Evolutionary conservation across 352 stramenopile species (phyloP), one percentile per base, ranked within the genome.

Genomic region (Phytophthora pluvialis): DNA sequence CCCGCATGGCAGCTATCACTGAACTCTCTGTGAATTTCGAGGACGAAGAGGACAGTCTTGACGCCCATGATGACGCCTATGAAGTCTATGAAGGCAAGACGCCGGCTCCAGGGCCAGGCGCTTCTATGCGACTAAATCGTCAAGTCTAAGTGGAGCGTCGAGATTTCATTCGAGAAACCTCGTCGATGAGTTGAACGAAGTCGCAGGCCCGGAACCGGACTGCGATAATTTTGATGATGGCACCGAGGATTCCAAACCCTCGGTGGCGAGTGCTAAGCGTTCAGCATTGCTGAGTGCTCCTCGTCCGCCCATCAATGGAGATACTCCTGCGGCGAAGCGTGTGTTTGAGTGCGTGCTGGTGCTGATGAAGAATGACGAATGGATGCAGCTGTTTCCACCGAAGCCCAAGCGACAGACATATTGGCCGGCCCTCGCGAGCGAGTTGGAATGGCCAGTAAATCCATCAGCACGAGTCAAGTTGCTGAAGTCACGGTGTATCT

Each of bases 251-350:
- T 26, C 15, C 8, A 42, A 42, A 42, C 36, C 36, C 8, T 42
- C 36, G 36, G 36, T 42, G 36, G 36, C 38, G 38, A 44, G 38
- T 44, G 38, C 38, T 13, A 44, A 42, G 36, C 36, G 13, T 42
- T 42, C 36, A 42, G 36, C 36, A 16, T 18, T 42, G 36, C 36
- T 42, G 36, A 42, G 18, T 21, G 36, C 8, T 21, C 13, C 36
- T 44, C 38, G n/a, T 1, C 38, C 38, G 18, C 38, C 38, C 2
- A 21, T 25, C n/a, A 44, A 44, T 8, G 38, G n/a, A 12, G 38
- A 44, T 44, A 44, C 38, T 26, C n/a, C 15, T 26, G 38, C 15
- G 25, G 15, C 38, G 1, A 42, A 42, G 13, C 10, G 11, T 15
- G 36, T 42, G n/a, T 42, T 44, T 26, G 38, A 44, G 3, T n/a